Evolutionary conservation across 345 rosid genomes (phyloP), one percentile per base, ranked within the genome.

Genomic region (Cardiospermum halicacabum): DNA sequence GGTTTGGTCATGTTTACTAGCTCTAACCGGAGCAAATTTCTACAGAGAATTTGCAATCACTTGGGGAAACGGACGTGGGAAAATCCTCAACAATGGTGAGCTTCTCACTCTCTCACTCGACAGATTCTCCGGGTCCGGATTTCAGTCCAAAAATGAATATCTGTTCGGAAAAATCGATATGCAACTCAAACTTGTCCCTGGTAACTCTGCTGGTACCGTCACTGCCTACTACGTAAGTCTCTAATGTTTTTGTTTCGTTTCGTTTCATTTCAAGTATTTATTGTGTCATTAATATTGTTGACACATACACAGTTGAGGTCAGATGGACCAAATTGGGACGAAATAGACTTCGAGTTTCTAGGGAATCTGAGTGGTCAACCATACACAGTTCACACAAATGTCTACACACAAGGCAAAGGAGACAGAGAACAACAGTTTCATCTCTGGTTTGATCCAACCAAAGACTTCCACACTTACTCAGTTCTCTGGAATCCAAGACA

Each of bases 41-140:
- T 39, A 75, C 53, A 53, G 69, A 11, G 77, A 82, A 8, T 80
- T 79, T 53, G 78, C 74, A 10, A 66, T 80, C 16, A 77, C 81
- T 1, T 83, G 87, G 87, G 87, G 82, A 3, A 79, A 77, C 37
- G 84, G 82, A 15, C 75, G 82, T 16, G 87, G 49, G 39, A 75
- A 78, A 37, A 77, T 78, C 34, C 72, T 74, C 53, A 50, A 75
- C 58, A 67, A 77, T 7, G 84, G 79, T 19, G 62, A 73, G 12
- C 82, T 80, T 32, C 77, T 82, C 16, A 77, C 79, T 25, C 84
- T 82, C 0, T 59, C 71, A 7, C 82, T 80, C 0, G 87, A 82
- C 62, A 50, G 69, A 57, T 40, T 58, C 45, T 82, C 82, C 0
- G 84, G 87, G 25, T 80, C 87, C 0, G 84, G 87, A 0, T 82